Evolutionary conservation across 805 yeast genomes (phyloP).

Genomic region (Candida maesae): DNA sequence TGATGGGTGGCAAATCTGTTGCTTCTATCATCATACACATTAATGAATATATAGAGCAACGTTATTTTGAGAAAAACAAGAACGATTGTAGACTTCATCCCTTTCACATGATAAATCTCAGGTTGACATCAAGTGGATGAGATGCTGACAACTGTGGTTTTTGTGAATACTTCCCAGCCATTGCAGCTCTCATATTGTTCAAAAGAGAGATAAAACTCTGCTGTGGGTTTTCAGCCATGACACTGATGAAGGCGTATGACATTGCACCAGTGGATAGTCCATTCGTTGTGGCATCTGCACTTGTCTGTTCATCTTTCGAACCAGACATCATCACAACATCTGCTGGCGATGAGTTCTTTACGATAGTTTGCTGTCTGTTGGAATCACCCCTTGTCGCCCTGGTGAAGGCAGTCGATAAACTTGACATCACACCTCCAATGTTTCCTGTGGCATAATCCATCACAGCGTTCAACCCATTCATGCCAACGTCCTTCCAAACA

Average conservation of each 20-base stretch:
- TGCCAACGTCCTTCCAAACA: constrained; percentile 61
- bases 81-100: background rate
- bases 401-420: constrained; percentile 20
- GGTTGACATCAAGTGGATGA: constrained; percentile 59
- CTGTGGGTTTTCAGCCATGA: constrained; percentile 48
- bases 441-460: constrained; percentile 52
- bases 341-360: constrained; percentile 55
- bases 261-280: constrained; percentile 72
- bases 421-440: constrained; percentile 33
- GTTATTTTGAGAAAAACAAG: background rate
- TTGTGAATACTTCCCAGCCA: constrained; percentile 59
- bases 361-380: constrained; percentile 35
- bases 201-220: constrained; percentile 59
- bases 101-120: constrained; percentile 33
- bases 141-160: constrained; percentile 69
- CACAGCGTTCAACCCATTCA: constrained; percentile 52
- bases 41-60: background rate
- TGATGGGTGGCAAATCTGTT: too few species aligned
- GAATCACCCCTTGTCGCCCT: constrained; percentile 22
- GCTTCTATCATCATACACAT: too few species aligned
- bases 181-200: constrained; percentile 56
- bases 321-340: constrained; percentile 67
- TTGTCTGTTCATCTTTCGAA: constrained; percentile 57
- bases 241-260: constrained; percentile 65
- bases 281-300: constrained; percentile 61